A percentile compares a stretch with the other conserved stretches of the same genome.
Conservation (phyloP, 192 early-diverging fungal genomes). For the Podila horticola region DNA sequence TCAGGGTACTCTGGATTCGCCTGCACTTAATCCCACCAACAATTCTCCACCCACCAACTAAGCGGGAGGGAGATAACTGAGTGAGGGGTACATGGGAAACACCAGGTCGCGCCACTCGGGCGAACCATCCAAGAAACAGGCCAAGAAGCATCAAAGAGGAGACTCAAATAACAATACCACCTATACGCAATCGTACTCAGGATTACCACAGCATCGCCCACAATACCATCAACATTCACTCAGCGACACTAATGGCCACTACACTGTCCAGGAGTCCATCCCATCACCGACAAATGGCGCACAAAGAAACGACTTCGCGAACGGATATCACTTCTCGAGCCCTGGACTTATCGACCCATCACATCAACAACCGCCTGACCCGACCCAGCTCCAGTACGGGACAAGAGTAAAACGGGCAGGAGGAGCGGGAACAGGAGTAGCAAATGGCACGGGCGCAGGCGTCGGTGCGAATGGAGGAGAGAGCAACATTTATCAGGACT, state of each 20-base stretch:
- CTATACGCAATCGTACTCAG: too few relatives aligned
- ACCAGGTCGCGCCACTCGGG: constrained; percentile 36
- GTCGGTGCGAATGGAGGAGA: not conserved
- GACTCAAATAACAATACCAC: not conserved
- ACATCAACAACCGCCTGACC: constrained; percentile 8
- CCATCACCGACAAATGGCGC: not conserved
- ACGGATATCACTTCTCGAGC: constrained; percentile 20
- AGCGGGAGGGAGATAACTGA: not conserved
- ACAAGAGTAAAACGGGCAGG: constrained; percentile 20
- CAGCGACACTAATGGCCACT: constrained; percentile 33
- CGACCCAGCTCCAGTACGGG: constrained; percentile 32
- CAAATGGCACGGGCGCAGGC: not conserved
- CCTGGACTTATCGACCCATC: constrained; percentile 22
- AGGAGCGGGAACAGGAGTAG: not conserved
- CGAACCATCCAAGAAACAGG: constrained; percentile 14
- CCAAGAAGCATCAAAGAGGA: constrained; percentile 1
- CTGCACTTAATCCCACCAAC: not conserved
- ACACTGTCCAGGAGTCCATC: constrained; percentile 18
- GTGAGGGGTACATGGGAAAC: constrained; percentile 32
- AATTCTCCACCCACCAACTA: not conserved
- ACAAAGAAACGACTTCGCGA: constrained; percentile 2
- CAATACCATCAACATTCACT: not conserved
- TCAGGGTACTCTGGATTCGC: too few relatives aligned
- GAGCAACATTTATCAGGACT: not conserved
- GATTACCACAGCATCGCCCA: not conserved